Base-by-base conservation (phyloP, 306 rosid genomes). In the Purshia tridentata region DNA sequence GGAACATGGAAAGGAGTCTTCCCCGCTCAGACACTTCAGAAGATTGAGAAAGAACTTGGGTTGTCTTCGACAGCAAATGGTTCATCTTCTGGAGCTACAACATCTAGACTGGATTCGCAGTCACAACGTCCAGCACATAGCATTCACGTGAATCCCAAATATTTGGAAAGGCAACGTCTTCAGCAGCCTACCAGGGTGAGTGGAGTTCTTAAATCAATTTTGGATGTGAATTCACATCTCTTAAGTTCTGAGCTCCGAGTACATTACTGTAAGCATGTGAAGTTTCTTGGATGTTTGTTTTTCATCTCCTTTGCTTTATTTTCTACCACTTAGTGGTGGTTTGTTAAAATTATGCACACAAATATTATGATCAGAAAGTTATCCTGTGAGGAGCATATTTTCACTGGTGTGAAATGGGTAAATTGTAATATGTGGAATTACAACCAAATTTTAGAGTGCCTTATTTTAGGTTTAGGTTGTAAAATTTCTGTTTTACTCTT, bases 1-100 rank as follows among this genome's bases (percentile, higher is more conserved):
- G 98, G 98, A 77, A 93, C 98, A 44, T 93, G 98, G 98, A 90
- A 80, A 79, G 97, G 96, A 61, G 96, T 90, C 67, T 90, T 93
- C 78, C 96, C 98, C 80, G 85, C 75, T 75, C 98, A 84, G 78
- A 46, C 97, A 70, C 93, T 93, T 70, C 91, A 83, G 78, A 62
- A 64, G 69, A 93, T 93, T 22, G 98, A 90, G 84, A 88, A 86
- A 80, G 98, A 90, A 84, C 88, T 93, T 55, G 89, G 91, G 69
- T 90, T 93, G 70, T 58, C 78, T 69, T 68, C 90, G 9, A 62
- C 84, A 0, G 84, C 80, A 78, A 81, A 83, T 80, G 89, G 90
- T 54, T 81, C 92, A 12, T 76, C 97, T 52, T 81, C 92, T 22
- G 77, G 67, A 54, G 68, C 84, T 41, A 29, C 88, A 48, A 67